Base-by-base conservation (phyloP, 306 rosid genomes). In the Prunus armeniaca region DNA sequence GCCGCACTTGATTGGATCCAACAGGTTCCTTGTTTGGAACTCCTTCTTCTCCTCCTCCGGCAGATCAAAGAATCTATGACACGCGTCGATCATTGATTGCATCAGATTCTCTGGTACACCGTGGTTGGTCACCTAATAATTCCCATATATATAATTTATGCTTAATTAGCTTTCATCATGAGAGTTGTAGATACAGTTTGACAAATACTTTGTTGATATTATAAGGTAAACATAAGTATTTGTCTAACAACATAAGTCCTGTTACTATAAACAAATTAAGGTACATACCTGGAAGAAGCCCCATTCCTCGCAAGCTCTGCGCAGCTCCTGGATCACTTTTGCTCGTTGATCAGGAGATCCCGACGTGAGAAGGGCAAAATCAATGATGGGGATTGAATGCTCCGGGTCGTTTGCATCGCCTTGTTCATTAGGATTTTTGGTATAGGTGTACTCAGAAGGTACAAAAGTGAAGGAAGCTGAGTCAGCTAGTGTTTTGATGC, bases 1-100 rank as follows among this genome's bases (percentile, higher is more conserved):
- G 9, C 91, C 91, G 8, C 56, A 74, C 20, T 88, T 79, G 10
- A 88, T 79, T 10, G 91, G 87, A 9, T 78, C 32, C 34, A 71
- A 64, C 22, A 87, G 71, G 0, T 80, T 82, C 38, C 80, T 83
- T 68, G 76, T 82, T 24, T 27, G 76, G 65, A 81, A 85, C 58
- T 83, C 89, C 43, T 38, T 38, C 43, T 38, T 38, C 43, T 38
- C 43, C 43, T 38, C 43, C 9, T 6, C 43, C 43, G 43, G 43
- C 43, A 38, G 9, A 38, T 38, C 43, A 38, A 38, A 38, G 5
- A 38, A 38, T 38, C 43, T 38, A 38, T 38, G 43, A 38, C 43
- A 38, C 43, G 43, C 9, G 9, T 7, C 9, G 2, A 34, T 34
- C 9, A 34, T 34, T 34, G 41, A 34, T 34, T 34, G 8, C 41